Evolutionary conservation across 140 eudicot species (phyloP).

Genomic region (Cichorium intybus): DNA sequence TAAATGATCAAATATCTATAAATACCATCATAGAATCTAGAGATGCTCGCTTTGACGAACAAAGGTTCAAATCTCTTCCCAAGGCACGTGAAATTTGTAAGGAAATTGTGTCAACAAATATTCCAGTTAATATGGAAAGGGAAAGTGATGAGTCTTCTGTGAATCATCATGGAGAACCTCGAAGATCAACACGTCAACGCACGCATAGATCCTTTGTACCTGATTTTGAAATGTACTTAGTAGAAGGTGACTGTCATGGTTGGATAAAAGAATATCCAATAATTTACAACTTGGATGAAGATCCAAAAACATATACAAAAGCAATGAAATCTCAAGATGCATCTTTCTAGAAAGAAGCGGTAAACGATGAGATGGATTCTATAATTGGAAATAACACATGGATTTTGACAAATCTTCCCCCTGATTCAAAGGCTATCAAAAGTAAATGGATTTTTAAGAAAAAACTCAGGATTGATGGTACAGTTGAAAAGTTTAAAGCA

Average conservation of each 20-base stretch:
- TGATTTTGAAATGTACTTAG: slow-evolving; percentile 4
- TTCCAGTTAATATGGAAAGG: background rate
- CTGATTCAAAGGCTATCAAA: background rate
- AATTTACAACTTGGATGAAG: too few relatives aligned
- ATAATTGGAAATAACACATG: slow-evolving; percentile 1
- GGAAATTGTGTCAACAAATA: background rate
- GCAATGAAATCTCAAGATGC: slow-evolving; percentile 1
- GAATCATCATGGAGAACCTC: slow-evolving; percentile 1
- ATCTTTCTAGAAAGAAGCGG: background rate
- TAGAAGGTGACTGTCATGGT: background rate
- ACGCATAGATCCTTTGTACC: background rate
- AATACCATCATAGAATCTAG: background rate
- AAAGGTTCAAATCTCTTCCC: slow-evolving; percentile 2
- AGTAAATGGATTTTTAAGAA: too few relatives aligned
- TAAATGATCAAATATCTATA: background rate
- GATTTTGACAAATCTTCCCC: background rate
- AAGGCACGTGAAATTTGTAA: background rate
- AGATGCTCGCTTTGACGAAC: background rate
- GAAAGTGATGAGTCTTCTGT: background rate
- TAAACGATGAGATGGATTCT: background rate
- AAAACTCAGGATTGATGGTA: too few relatives aligned
- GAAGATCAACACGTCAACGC: background rate
- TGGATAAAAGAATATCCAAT: background rate
- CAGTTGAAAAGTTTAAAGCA: too few relatives aligned
- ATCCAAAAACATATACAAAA: background rate